A percentile compares a stretch with the other conserved stretches of the same genome.
These are phyloP conservation scores for Boletus reticulatus DNA, from an alignment of 768 basidiomycete species.

Conservation along the genomic window DNA sequence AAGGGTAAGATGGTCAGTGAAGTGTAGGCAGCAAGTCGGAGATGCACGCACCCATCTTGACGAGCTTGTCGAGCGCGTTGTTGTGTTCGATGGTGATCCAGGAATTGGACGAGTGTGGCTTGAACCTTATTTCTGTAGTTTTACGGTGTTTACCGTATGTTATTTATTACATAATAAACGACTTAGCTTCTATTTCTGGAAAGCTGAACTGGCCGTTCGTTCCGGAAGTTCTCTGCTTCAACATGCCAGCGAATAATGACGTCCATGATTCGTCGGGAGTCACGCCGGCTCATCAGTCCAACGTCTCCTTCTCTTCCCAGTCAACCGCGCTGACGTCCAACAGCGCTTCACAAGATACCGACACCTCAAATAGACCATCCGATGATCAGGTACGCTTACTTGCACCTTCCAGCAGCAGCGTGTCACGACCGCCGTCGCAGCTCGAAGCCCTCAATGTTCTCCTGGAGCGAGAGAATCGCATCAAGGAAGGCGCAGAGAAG, in stretches of 20 bases:
- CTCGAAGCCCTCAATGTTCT: constrained; percentile 64
- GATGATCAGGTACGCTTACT: constrained; percentile 31
- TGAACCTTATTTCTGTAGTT: constrained; percentile 32
- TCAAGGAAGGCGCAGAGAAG: constrained; percentile 92
- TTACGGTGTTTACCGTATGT: constrained; percentile 22
- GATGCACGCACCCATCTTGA: constrained; percentile 62
- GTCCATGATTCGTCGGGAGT: constrained; percentile 23
- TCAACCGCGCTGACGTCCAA: constrained; percentile 27
- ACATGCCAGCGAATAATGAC: constrained; percentile 31
- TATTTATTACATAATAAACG: not conserved
- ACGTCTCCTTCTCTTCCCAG: constrained; percentile 31
- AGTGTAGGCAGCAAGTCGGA: constrained; percentile 12
- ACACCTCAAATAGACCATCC: constrained; percentile 15
- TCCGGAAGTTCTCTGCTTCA: not conserved
- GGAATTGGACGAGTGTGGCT: constrained; percentile 39
- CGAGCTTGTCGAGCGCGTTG: constrained; percentile 38
- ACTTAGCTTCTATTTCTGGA: not conserved
- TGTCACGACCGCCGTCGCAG: constrained; percentile 36
- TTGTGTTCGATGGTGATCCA: constrained; percentile 44
- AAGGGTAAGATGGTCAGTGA: constrained; percentile 16
- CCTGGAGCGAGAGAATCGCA: constrained; percentile 73
- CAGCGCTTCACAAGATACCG: constrained; percentile 23
- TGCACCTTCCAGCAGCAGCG: not conserved
- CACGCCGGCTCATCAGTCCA: constrained; percentile 21
- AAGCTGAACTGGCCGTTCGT: not conserved